Base-by-base conservation (phyloP, 148 eudicot species). In the Chenopodium suecicum region DNA sequence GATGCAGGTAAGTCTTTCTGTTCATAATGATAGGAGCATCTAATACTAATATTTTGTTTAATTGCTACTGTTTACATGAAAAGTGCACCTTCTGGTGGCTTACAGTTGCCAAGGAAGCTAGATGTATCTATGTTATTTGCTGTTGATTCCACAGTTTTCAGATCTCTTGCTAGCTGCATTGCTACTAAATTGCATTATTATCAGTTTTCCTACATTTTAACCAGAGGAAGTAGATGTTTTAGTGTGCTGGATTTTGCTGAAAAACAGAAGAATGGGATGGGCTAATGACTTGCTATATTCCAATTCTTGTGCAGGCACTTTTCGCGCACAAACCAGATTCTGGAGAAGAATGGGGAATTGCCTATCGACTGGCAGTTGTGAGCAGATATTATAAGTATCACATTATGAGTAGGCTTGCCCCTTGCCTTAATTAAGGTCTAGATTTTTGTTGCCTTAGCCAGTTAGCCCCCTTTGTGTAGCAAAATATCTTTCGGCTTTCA, bases 321-420 rank as follows among this genome's bases (percentile, higher is more conserved):
- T 89, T 96, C 99, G 78, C 90, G 86, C 25, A 89, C 97, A 58
- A 96, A 96, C 86, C 84, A 87, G 88, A 82, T 90, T 56, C 76
- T 96, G 74, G 89, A 92, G 88, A 80, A 91, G 81, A 86, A 76
- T 84, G 95, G 97, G 74, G 88, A 81, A 73, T 50, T 88, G 58
- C 90, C 95, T 23, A 90, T 96, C 16, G 90, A 96, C 83, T 96
- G 98, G 98, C 94, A 92, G 83, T 68, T 95, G 78, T 93, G 85
- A 85, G 44, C 70, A 9, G 56, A 67, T 54, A 70, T 70, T 56
- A 37, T n/a, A 48, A 23, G 11, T 12, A 70, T 70, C 7, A 3
- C 1, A 11, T 27, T 25, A 32, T 12, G 14, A 60, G 44, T 80
- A 60, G 58, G 75, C 75, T 73, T 47, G 76, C 48, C 20, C 3